phyloP scores from a whole-genome alignment of 495 filamentous ascomycete species.

The Xylaria flabelliformis region DNA sequence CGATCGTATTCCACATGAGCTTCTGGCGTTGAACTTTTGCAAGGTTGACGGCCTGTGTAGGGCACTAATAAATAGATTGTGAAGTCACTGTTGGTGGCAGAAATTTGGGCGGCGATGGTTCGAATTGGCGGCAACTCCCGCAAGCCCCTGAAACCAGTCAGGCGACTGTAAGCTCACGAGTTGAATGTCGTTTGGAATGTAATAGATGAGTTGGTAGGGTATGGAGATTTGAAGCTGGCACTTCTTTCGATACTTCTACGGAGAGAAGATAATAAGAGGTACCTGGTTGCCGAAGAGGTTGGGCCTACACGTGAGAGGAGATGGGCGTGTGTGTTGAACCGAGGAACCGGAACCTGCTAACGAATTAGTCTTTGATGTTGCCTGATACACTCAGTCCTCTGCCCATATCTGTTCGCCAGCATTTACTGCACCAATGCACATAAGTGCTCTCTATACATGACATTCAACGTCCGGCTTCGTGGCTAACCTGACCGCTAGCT shows the following conservation, averaged over 20 bases:
- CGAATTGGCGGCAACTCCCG: not conserved
- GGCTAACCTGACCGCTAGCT: constrained; percentile 19
- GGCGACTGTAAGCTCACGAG: constrained; percentile 6
- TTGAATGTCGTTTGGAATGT: constrained; percentile 1
- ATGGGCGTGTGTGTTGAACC: constrained; percentile 22
- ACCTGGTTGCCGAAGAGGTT: constrained; percentile 14
- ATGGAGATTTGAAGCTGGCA: not conserved
- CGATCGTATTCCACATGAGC: constrained; percentile 8
- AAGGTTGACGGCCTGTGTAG: not conserved
- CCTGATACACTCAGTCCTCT: constrained; percentile 16
- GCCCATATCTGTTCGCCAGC: constrained; percentile 19
- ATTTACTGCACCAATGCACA: constrained; percentile 1
- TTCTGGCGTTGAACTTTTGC: not conserved
- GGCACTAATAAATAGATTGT: not conserved
- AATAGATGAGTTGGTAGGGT: not conserved
- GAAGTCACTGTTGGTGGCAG: not conserved
- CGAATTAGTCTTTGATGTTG: constrained; percentile 21
- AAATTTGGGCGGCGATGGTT: not conserved
- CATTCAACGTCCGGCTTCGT: not conserved
- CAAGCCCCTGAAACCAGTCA: constrained; percentile 15
- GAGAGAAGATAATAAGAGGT: constrained; percentile 1
- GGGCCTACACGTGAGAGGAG: constrained; percentile 4
- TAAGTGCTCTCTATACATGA: constrained; percentile 14
- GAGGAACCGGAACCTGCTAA: constrained; percentile 23
- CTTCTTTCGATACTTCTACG: constrained; percentile 17